Conservation (phyloP, 2,329 filamentous ascomycete genomes). For the Fusarium sp. region DNA sequence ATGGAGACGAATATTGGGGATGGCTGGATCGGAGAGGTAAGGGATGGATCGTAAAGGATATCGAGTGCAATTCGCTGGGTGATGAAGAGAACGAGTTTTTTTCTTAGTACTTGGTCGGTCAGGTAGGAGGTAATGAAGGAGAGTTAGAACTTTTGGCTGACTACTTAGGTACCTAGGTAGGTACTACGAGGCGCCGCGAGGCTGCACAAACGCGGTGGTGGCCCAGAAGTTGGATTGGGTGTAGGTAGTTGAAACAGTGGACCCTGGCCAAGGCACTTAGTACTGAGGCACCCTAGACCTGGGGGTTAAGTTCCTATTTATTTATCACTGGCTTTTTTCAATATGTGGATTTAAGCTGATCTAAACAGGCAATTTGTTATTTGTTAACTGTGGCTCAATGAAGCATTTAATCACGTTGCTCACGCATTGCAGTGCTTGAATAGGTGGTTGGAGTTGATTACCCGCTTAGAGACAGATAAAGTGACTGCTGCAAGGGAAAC, state of each 20-base stretch:
- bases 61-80: slow-evolving; percentile 12
- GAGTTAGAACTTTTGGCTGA: slow-evolving; percentile 16
- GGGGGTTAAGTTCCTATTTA: neutral
- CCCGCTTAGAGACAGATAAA: neutral
- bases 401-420: neutral
- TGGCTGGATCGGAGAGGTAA: slow-evolving; percentile 17
- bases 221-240: slow-evolving; percentile 7
- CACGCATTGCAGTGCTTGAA: neutral
- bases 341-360: neutral
- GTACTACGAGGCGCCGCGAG: slow-evolving; percentile 28
- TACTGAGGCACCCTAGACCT: neutral
- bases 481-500: neutral
- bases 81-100: slow-evolving; percentile 14
- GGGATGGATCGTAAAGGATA: slow-evolving; percentile 20
- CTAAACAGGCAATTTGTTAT: neutral
- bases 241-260: slow-evolving; percentile 6
- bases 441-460: neutral
- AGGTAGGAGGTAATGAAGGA: slow-evolving; percentile 7
- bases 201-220: slow-evolving; percentile 38
- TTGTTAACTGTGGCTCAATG: neutral
- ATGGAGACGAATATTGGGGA: slow-evolving; percentile 22
- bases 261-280: neutral
- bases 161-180: neutral
- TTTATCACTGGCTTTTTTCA: neutral
- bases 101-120: neutral